Evolutionary conservation across 176 grass and related monocot species (phyloP).

Genomic region (Tillandsia leiboldiana): DNA sequence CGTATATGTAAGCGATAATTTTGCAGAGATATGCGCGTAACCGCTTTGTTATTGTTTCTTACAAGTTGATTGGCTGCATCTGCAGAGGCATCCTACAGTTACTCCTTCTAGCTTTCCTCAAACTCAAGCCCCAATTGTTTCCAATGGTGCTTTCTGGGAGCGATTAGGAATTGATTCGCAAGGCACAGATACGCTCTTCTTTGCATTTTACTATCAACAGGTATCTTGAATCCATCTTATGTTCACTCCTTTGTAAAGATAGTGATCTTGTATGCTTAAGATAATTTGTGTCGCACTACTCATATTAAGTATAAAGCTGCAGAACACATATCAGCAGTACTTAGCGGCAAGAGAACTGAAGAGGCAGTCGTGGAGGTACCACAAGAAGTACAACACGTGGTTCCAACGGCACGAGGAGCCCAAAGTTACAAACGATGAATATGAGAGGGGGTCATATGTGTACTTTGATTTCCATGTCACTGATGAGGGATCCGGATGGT

Average conservation of each 20-base stretch:
- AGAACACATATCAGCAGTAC: conserved; percentile 96
- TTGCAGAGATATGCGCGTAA: neutral
- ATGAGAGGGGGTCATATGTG: conserved; percentile 83
- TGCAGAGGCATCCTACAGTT: conserved; percentile 72
- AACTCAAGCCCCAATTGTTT: conserved; percentile 70
- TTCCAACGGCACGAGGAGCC: conserved; percentile 98
- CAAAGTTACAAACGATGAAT: conserved; percentile 89
- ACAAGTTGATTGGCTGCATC: conserved; percentile 14
- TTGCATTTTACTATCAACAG: conserved; percentile 97
- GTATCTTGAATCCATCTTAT: conserved; percentile 14
- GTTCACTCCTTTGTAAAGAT: conserved; percentile 5
- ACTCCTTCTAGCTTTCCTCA: conserved; percentile 77
- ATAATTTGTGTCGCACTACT: conserved; percentile 10
- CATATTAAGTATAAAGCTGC: neutral
- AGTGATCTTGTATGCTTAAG: conserved; percentile 4
- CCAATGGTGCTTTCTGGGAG: conserved; percentile 90
- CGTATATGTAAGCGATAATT: no score
- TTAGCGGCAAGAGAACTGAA: conserved; percentile 90
- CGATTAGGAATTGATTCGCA: conserved; percentile 65
- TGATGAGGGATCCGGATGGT: conserved; percentile 86
- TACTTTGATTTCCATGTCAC: conserved; percentile 91
- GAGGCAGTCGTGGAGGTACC: conserved; percentile 96
- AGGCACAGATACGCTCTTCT: conserved; percentile 86
- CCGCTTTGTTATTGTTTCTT: neutral
- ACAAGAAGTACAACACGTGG: conserved; percentile 93